Base-by-base conservation (phyloP, 108 stramenopile genomes). In the Skeletonema grethae region DNA sequence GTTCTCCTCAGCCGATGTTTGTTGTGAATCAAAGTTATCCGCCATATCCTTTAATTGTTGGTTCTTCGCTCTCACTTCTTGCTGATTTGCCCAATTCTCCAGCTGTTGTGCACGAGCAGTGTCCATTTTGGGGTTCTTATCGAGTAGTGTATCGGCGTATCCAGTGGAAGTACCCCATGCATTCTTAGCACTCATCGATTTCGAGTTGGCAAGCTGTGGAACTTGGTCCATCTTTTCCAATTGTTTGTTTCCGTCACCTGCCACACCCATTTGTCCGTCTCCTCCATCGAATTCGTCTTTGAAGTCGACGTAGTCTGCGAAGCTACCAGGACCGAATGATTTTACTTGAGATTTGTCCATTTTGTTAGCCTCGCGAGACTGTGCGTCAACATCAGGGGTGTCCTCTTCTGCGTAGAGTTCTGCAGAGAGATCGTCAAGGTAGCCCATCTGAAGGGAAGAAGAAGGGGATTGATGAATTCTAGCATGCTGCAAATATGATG, bases 191-290 rank as follows among this genome's bases (percentile, higher is more conserved):
- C 74, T 77, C 87, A 86, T 90, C 46, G 41, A 56, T 65, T 85
- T 85, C 41, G 86, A 87, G 32, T 88, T 91, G 69, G 80, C 82
- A 35, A 90, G 65, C 50, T 67, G 18, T 15, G 69, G 69, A n/a
- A 34, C 58, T 25, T 4, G 4, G 41, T 76, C 84, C 55, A 84
- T 63, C 55, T 78, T 85, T 41, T 92, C 87, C 39, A 93, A 69
- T 25, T 75, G 63, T 13, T 65, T 85, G 32, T 82, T 78, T 5
- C 93, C 93, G 61, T 94, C 93, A 18, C 93, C 93, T n/a, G 93
- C 93, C 9, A 94, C 93, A 38, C 93, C 93, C 93, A 94, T 94
- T 72, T 94, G 93, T 36, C 93, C 93, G 69, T 94, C 93, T 34
- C 83, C 82, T 63, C 82, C 77, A 41, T 82, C 77, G 46, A 84